Percentiles rank a stretch among this genome's conserved stretches.
These are phyloP conservation scores for Claviceps maximensis DNA, from an alignment of 2,329 filamentous ascomycete species.

Conservation along the genomic window DNA sequence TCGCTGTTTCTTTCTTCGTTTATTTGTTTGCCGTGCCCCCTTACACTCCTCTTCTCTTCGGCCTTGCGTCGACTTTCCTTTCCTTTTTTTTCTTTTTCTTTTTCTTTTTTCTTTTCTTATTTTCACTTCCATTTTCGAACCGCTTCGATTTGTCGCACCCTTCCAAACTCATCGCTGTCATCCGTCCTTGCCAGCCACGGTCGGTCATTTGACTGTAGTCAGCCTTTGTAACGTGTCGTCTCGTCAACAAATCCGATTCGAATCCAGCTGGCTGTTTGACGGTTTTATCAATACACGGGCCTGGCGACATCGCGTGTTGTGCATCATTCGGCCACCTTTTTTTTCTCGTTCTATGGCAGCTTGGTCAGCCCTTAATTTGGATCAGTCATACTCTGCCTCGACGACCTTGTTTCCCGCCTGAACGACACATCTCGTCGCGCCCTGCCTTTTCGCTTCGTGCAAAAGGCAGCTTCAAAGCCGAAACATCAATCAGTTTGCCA, in stretches of 20 bases:
- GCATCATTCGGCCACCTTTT: constrained; percentile 11
- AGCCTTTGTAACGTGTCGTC: constrained; percentile 6
- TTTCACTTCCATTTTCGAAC: constrained; percentile 10
- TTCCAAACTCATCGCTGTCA: constrained; percentile 11
- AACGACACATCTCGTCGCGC: constrained; percentile 11
- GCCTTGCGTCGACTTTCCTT: constrained; percentile 19
- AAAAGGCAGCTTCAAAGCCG: constrained; percentile 26
- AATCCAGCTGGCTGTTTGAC: constrained; percentile 12
- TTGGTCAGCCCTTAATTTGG: constrained; percentile 1
- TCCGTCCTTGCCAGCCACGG: constrained; percentile 7
- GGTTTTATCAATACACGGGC: constrained; percentile 4
- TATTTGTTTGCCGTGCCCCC: constrained; percentile 11
- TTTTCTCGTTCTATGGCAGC: constrained; percentile 4
- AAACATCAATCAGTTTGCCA: constrained; percentile 15
- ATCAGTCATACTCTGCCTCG: neutral
- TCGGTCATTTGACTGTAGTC: constrained; percentile 3
- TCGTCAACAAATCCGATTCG: constrained; percentile 5
- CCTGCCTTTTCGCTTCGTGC: constrained; percentile 31
- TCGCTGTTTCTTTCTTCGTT: constrained; percentile 8
- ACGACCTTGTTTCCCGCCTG: constrained; percentile 20
- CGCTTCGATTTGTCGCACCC: constrained; percentile 14
- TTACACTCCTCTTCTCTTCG: constrained; percentile 15
- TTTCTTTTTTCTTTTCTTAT: neutral
- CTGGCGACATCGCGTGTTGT: constrained; percentile 12
- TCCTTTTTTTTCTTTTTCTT: constrained; percentile 17